phyloP scores from a whole-genome alignment of 1,284 basidiomycete genomes.

The Fistulinella staudtii region DNA sequence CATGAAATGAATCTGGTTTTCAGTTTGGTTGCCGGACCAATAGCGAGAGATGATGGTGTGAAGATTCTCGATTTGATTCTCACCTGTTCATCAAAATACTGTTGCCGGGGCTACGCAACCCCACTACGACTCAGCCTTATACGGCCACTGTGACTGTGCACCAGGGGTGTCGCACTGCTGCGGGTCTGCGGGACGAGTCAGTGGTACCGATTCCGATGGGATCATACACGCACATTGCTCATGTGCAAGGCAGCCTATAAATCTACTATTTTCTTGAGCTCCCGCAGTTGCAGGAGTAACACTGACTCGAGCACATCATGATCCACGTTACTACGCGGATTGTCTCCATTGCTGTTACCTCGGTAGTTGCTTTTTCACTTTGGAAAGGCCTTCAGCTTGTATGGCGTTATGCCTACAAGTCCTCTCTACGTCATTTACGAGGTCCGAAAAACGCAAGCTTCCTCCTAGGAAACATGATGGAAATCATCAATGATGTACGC shows the following conservation, averaged over 20 bases:
- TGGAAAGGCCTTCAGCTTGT: background rate
- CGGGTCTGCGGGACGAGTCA: too few species aligned
- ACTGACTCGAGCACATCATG: background rate
- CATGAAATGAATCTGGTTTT: too few species aligned
- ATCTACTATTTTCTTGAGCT: background rate
- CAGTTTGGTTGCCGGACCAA: too few species aligned
- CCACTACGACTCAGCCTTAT: too few species aligned
- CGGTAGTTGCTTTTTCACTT: background rate
- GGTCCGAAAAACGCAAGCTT: background rate
- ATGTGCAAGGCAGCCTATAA: background rate
- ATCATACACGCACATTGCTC: background rate
- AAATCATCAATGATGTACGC: slow-evolving; percentile 7
- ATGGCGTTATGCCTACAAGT: background rate
- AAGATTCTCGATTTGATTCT: too few species aligned
- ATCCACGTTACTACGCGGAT: background rate
- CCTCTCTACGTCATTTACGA: background rate
- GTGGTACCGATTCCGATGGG: too few species aligned
- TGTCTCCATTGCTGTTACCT: background rate
- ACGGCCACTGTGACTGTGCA: too few species aligned
- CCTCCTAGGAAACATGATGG: slow-evolving; percentile 2
- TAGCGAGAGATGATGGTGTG: too few species aligned
- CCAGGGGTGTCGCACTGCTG: too few species aligned
- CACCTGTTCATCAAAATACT: too few species aligned
- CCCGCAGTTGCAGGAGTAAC: background rate
- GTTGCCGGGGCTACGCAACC: too few species aligned